Base-by-base conservation (phyloP, 1,284 basidiomycete species). In the Ganoderma leucocontextum region DNA sequence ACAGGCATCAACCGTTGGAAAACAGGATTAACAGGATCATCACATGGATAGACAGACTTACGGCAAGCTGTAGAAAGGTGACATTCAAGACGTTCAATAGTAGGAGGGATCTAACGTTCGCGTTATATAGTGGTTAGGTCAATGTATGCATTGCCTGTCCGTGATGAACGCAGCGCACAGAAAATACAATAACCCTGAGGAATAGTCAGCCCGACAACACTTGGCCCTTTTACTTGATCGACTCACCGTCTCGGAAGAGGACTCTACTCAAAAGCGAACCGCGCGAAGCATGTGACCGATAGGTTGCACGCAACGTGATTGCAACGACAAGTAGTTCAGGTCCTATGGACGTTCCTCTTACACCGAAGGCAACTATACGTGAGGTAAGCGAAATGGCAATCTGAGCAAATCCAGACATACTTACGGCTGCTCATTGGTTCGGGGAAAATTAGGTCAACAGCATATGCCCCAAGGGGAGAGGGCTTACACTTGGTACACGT, bases 31-130 rank as follows among this genome's bases (percentile, higher is more conserved):
- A 17, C 1, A 29, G 3, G 22, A 8, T 0, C 44, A 7, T 19
- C 22, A 19, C 10, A 25, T 4, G 25, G 49, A 25, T 0, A 22
- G 9, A 29, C 0, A 52, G 6, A 57, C 52, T 2, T 9, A 70
- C 68, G 36, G 68, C 49, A 15, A 70, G 55, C 29, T 64, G 52
- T 4, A 70, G 53, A 41, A 66, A 49, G 6, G 66, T 59, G 36
- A 66, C 59, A 38, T 70, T 64, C 36, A 44, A 62, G 13, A 66
- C 38, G 39, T 67, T 70, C 62, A 61, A 62, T 5, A 70, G 29
- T n/a, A 70, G 64, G 2, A 70, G 52, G 12, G 53, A 15, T 7
- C 53, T 57, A 2, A 62, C 65, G 2, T 49, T 66, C 25, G 29
- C 29, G 29, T 29, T 29, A 29, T 29, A 29, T 29, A 29, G 29